These are phyloP conservation scores for Solanum lignicaule DNA, from an alignment of 257 asterid species.

Conservation along the genomic window DNA sequence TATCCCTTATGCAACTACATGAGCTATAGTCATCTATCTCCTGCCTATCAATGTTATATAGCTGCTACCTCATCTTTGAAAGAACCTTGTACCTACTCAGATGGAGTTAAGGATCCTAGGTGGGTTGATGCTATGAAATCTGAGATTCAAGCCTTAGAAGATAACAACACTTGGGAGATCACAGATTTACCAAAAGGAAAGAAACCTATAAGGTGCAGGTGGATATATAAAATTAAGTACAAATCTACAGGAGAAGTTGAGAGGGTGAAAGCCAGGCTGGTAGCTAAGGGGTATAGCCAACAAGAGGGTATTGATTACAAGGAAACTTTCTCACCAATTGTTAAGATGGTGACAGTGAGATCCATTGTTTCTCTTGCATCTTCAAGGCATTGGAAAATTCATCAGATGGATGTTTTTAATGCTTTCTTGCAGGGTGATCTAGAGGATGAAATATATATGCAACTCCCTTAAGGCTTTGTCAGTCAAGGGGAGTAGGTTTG, in stretches of 20 bases:
- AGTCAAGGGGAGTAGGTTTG: neutral
- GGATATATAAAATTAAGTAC: too few relatives aligned
- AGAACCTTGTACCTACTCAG: neutral
- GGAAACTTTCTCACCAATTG: neutral
- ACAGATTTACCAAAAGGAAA: too few relatives aligned
- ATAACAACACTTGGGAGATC: too few relatives aligned
- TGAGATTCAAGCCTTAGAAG: neutral
- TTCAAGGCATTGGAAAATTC: neutral
- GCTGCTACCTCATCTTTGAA: neutral
- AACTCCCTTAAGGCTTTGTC: neutral
- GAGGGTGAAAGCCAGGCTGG: neutral
- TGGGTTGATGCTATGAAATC: neutral
- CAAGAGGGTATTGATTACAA: neutral
- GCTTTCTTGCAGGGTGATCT: neutral
- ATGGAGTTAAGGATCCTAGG: neutral
- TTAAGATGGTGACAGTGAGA: neutral
- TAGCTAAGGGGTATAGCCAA: neutral
- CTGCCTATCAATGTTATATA: neutral
- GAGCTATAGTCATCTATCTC: neutral
- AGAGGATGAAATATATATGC: too few relatives aligned
- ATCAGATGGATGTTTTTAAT: neutral
- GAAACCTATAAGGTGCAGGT: neutral
- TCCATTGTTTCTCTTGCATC: neutral
- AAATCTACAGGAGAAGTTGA: too few relatives aligned
- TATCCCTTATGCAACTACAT: neutral